Evolutionary conservation across 164 flowering plant genomes (phyloP), one percentile per base, ranked within the genome.

Genomic region (Aristolochia contorta): DNA sequence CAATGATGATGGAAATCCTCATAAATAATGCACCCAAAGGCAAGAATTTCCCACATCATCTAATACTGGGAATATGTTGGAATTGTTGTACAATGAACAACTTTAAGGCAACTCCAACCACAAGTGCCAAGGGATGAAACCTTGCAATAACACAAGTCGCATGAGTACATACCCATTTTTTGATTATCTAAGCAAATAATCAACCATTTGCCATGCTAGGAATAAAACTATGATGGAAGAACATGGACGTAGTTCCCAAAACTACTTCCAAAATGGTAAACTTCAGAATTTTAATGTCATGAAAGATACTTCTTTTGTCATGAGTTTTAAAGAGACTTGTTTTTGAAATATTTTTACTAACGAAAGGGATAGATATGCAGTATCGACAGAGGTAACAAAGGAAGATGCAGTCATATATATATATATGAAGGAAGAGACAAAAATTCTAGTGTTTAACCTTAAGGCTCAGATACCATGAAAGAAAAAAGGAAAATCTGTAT

Each of bases 251-350:
- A 54, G 57, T 57, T 61, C 57, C 64, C 47, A 53, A n/a, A 16
- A 37, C 62, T 32, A 61, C 64, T 61, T 33, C 27, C 64, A 61
- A 61, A 61, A 61, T 32, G 64, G 27, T 47, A 61, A 37, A 21
- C 25, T 61, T 61, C 33, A 61, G 64, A 37, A 51, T 32, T n/a
- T 24, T 9, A 41, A 54, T 53, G 57, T 52, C 65, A 37, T 16
- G 24, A 43, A n/a, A n/a, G n/a, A n/a, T n/a, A n/a, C n/a, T n/a
- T n/a, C n/a, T n/a, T n/a, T n/a, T n/a, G n/a, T n/a, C n/a, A n/a
- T n/a, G n/a, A n/a, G n/a, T n/a, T n/a, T n/a, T n/a, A n/a, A n/a
- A n/a, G n/a, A n/a, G n/a, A n/a, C n/a, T n/a, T n/a, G n/a, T n/a
- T n/a, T n/a, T n/a, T n/a, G n/a, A n/a, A n/a, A n/a, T n/a, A n/a